Percentiles rank a stretch among this genome's conserved stretches.
Conservation (phyloP, 2,329 filamentous ascomycete genomes). For the Stromatinia cepivora region DNA sequence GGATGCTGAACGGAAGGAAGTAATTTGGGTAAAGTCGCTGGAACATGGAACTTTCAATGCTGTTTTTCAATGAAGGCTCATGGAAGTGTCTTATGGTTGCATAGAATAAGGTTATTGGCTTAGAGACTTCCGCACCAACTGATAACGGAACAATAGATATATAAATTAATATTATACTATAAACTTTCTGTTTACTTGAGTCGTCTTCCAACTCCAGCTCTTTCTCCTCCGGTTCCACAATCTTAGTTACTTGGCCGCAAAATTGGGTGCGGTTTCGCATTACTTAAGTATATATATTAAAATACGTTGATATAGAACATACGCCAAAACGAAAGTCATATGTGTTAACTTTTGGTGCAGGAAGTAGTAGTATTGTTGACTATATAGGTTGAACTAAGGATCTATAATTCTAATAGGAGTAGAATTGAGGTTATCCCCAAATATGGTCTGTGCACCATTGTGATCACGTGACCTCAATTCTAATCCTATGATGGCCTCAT, state of each 20-base stretch:
- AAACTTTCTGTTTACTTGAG: neutral
- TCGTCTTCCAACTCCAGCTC: neutral
- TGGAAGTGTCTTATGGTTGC: neutral
- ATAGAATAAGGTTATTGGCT: neutral
- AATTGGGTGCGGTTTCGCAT: neutral
- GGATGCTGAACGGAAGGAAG: neutral
- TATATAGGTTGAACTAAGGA: too few species aligned
- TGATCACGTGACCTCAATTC: too few species aligned
- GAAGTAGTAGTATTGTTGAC: too few species aligned
- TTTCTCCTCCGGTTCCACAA: slow-evolving; percentile 18
- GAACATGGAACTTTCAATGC: neutral
- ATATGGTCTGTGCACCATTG: too few species aligned
- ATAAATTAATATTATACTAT: neutral
- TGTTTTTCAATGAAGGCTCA: neutral
- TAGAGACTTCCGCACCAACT: neutral
- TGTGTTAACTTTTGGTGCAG: too few species aligned
- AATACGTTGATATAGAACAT: too few species aligned
- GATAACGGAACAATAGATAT: neutral
- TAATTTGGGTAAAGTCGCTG: neutral
- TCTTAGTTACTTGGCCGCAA: slow-evolving; percentile 25
- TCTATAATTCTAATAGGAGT: too few species aligned
- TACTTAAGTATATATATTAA: too few species aligned
- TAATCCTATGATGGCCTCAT: too few species aligned
- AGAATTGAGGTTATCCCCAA: too few species aligned
- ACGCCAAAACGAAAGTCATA: too few species aligned